These are phyloP conservation scores for Bidens hawaiensis DNA, from an alignment of 140 eudicot genomes.

Conservation along the genomic window DNA sequence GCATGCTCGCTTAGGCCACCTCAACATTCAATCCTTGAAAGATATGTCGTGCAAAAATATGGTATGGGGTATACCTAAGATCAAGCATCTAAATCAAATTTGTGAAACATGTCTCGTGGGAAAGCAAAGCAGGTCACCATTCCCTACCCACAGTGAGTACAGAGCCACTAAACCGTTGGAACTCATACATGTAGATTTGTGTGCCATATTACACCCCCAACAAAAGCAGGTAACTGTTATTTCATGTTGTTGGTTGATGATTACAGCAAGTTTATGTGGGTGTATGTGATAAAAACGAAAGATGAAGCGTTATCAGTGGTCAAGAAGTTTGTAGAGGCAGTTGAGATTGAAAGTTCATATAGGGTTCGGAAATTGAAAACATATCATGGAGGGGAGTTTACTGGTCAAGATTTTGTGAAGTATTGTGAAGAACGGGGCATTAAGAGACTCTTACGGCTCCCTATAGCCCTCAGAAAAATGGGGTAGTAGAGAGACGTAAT, in stretches of 20 bases:
- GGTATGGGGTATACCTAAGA: background rate
- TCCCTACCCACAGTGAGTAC: background rate
- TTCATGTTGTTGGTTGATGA: constrained; percentile 9
- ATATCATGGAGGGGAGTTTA: constrained; percentile 10
- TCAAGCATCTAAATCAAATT: background rate
- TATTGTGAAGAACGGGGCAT: background rate
- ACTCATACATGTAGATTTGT: constrained; percentile 12
- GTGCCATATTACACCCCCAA: constrained; percentile 14
- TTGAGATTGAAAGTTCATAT: constrained; percentile 1
- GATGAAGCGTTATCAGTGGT: background rate
- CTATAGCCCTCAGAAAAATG: background rate
- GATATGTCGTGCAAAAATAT: no score
- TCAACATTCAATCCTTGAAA: no score
- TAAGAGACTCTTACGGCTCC: background rate
- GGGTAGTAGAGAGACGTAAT: background rate
- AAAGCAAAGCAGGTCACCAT: constrained; percentile 1
- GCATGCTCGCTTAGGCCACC: no score
- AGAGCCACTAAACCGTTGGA: constrained; percentile 9
- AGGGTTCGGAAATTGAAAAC: background rate
- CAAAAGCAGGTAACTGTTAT: background rate
- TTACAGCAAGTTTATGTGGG: background rate
- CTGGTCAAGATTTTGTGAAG: background rate
- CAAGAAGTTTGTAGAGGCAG: background rate
- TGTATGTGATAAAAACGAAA: constrained; percentile 2
- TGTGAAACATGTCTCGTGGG: background rate